Percentiles rank a stretch among this genome's conserved stretches.
These are phyloP conservation scores for Neocucurbitaria cava DNA, from an alignment of 2,329 filamentous ascomycete genomes.

Conservation along the genomic window DNA sequence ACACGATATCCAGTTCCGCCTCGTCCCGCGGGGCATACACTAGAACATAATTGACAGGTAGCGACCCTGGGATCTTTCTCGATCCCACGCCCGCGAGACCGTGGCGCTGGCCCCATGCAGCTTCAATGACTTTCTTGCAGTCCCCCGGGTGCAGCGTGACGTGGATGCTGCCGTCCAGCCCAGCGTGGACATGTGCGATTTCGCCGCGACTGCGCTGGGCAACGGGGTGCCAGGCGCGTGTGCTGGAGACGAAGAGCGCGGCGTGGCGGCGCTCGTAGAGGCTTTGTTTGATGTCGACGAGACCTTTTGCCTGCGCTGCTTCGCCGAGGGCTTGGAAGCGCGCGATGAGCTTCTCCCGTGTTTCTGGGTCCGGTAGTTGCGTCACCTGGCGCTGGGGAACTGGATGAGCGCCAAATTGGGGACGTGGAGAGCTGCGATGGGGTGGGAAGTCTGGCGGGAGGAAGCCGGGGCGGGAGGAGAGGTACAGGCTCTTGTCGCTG, in stretches of 20 bases:
- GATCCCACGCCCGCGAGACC: slow-evolving; percentile 9
- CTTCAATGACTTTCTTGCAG: slow-evolving; percentile 20
- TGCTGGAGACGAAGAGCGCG: slow-evolving; percentile 22
- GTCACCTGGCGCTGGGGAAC: slow-evolving; percentile 26
- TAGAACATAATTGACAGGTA: slow-evolving; percentile 28
- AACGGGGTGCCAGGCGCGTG: slow-evolving; percentile 16
- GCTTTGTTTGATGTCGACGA: slow-evolving; percentile 23
- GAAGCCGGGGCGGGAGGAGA: slow-evolving; percentile 16
- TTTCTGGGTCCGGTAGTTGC: slow-evolving; percentile 22
- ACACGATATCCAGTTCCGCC: slow-evolving; percentile 25
- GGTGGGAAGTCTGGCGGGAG: slow-evolving; percentile 21
- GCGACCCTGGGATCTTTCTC: slow-evolving; percentile 13
- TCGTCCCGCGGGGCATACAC: slow-evolving; percentile 29
- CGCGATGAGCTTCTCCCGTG: slow-evolving; percentile 9
- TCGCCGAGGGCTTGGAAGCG: background rate
- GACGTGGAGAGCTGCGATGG: slow-evolving; percentile 14
- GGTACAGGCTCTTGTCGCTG: slow-evolving; percentile 18
- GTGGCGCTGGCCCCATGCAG: slow-evolving; percentile 22
- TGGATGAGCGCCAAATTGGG: slow-evolving; percentile 22
- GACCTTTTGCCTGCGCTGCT: slow-evolving; percentile 18
- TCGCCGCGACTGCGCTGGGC: slow-evolving; percentile 24
- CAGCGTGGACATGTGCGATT: slow-evolving; percentile 25
- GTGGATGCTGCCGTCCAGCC: slow-evolving; percentile 25
- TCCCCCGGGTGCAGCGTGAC: slow-evolving; percentile 24
- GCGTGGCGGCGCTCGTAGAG: slow-evolving; percentile 21